phyloP scores from a whole-genome alignment of 2,329 filamentous ascomycete genomes.

The Trichoderma arundinaceum region DNA sequence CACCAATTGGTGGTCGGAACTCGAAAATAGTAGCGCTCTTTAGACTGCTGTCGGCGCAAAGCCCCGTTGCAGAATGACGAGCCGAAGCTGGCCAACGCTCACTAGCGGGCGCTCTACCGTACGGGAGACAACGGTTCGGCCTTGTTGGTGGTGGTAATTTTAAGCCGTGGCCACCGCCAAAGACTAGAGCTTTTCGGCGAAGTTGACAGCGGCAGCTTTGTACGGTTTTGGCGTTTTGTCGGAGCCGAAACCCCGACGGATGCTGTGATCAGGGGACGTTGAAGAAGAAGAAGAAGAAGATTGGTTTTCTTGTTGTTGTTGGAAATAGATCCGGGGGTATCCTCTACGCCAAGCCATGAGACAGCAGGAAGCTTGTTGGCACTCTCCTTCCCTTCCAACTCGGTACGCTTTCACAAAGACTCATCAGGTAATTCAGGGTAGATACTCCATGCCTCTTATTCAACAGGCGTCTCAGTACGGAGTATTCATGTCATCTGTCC shows the following conservation, averaged over 20 bases:
- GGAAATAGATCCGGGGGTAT: too few species aligned
- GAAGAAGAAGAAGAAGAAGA: neutral
- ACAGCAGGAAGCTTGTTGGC: neutral
- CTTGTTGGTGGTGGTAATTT: neutral
- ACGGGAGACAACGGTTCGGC: neutral
- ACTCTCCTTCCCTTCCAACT: too few species aligned
- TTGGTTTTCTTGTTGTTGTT: too few species aligned
- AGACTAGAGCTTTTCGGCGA: conserved; percentile 1
- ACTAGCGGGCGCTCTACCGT: conserved; percentile 12
- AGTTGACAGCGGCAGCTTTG: conserved; percentile 22
- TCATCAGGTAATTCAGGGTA: too few species aligned
- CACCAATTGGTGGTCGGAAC: neutral
- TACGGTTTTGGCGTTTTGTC: neutral
- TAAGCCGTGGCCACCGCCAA: conserved; percentile 8
- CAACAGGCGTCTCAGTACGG: too few species aligned
- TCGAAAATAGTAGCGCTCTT: neutral
- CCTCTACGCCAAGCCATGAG: neutral
- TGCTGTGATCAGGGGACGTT: neutral
- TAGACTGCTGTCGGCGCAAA: conserved; percentile 5
- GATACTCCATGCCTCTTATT: too few species aligned
- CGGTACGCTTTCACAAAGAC: too few species aligned
- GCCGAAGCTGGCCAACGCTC: neutral
- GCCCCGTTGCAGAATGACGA: conserved; percentile 6
- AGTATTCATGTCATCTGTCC: neutral
- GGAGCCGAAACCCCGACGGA: neutral